A percentile compares a stretch with the other conserved stretches of the same genome.
These are phyloP conservation scores for Salix exigua DNA, from an alignment of 345 rosid species.

Conservation along the genomic window DNA sequence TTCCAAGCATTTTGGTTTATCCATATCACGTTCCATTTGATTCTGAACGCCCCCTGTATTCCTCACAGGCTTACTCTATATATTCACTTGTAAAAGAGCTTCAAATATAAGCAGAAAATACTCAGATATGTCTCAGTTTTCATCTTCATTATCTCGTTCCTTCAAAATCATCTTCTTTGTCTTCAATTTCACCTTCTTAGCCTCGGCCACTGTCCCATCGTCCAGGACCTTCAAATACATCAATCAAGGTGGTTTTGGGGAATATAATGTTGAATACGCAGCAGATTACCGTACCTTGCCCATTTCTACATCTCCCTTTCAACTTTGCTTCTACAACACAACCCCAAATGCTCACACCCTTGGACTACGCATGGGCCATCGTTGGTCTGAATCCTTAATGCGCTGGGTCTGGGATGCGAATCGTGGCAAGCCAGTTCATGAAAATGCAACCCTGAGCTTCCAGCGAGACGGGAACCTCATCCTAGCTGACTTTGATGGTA, in stretches of 20 bases:
- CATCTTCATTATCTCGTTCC: neutral
- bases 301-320: neutral
- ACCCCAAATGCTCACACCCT: conserved; percentile 49
- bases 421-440: conserved; percentile 34
- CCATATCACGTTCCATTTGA: neutral
- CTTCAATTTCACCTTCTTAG: neutral
- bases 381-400: conserved; percentile 35
- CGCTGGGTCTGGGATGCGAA: conserved; percentile 35
- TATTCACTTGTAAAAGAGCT: neutral
- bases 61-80: neutral
- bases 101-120: too few species aligned
- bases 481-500: neutral
- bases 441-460: neutral
- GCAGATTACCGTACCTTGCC: neutral
- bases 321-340: conserved; percentile 38
- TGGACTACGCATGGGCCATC: conserved; percentile 45
- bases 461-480: neutral
- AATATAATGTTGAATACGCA: neutral
- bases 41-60: neutral
- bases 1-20: neutral
- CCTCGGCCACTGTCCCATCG: neutral
- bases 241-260: neutral
- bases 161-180: neutral
- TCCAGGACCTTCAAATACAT: conserved; percentile 1
- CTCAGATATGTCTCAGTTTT: neutral